Percentiles rank a stretch among this genome's conserved stretches.
Evolutionary conservation across 139 green algal genomes (phyloP).

Genomic region (Chlorella sorokiniana): DNA sequence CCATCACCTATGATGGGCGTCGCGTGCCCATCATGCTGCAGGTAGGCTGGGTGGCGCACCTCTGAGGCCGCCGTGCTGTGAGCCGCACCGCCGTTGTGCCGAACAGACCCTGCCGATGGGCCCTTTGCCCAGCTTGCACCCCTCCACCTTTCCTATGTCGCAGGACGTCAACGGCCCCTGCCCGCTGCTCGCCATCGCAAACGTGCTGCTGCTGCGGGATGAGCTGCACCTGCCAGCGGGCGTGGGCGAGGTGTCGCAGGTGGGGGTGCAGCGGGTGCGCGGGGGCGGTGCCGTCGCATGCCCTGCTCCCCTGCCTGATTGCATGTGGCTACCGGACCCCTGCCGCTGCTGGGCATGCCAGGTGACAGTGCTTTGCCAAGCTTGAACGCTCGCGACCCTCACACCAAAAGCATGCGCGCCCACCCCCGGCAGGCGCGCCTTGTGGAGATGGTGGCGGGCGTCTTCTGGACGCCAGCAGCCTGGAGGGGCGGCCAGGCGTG

Average conservation of each 20-base stretch:
- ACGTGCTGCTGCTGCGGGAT: constrained; percentile 83
- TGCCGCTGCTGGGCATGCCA: too few relatives aligned
- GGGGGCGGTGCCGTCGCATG: too few relatives aligned
- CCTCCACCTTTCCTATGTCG: constrained; percentile 5
- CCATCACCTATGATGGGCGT: constrained; percentile 32
- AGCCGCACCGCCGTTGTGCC: too few relatives aligned
- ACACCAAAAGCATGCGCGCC: too few relatives aligned
- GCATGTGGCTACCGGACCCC: too few relatives aligned
- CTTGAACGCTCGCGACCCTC: too few relatives aligned
- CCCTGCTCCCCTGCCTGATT: too few relatives aligned
- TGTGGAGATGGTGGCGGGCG: constrained; percentile 73
- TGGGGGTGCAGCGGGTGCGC: constrained; percentile 13
- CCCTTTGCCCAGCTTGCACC: not conserved
- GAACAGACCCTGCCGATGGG: not conserved
- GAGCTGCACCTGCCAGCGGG: constrained; percentile 58
- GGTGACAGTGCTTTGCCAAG: too few relatives aligned
- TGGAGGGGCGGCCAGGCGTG: constrained; percentile 6
- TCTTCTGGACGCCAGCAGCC: constrained; percentile 73
- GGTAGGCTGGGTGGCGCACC: not conserved
- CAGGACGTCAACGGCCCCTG: constrained; percentile 97
- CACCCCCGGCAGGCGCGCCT: constrained; percentile 56
- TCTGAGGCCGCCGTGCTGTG: not conserved
- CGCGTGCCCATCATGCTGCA: constrained; percentile 25
- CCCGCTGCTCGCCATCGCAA: constrained; percentile 89
- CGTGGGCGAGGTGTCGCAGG: constrained; percentile 50